Percentiles rank a stretch among this genome's conserved stretches.
These are phyloP conservation scores for Litsea cubeba DNA, from an alignment of 164 flowering plant genomes.

Conservation along the genomic window DNA sequence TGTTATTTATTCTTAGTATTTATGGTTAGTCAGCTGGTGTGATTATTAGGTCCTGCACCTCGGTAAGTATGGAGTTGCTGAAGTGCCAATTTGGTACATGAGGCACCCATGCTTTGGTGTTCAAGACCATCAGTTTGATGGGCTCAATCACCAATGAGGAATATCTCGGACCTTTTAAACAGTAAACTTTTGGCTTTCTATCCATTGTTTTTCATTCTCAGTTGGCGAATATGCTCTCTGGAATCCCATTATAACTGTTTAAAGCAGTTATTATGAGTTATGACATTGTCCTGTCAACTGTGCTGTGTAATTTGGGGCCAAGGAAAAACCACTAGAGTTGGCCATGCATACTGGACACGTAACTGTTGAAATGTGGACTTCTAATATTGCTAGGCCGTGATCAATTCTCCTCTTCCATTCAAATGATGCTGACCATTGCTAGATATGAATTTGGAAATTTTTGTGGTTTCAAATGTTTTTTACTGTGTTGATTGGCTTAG, in stretches of 20 bases:
- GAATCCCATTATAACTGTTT: neutral
- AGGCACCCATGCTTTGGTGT: neutral
- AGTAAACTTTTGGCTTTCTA: neutral
- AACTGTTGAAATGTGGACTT: neutral
- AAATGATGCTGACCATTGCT: too few relatives aligned
- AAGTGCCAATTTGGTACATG: neutral
- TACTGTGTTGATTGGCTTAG: neutral
- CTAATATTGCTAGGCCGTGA: neutral
- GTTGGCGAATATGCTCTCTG: neutral
- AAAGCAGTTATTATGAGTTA: neutral
- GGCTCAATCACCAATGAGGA: neutral
- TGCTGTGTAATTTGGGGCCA: neutral
- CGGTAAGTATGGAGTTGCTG: too few relatives aligned
- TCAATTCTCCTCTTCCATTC: too few relatives aligned
- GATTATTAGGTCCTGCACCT: neutral
- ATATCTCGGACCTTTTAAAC: neutral
- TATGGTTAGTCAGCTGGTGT: neutral
- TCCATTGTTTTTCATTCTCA: neutral
- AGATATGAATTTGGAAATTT: neutral
- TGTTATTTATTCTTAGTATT: too few relatives aligned
- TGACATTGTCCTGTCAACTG: neutral
- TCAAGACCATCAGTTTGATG: neutral
- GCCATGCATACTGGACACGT: neutral
- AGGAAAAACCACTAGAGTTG: neutral
- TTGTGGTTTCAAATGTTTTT: neutral